phyloP scores from a whole-genome alignment of 2,329 filamentous ascomycete species.

The Pestalotiopsis sp. region DNA sequence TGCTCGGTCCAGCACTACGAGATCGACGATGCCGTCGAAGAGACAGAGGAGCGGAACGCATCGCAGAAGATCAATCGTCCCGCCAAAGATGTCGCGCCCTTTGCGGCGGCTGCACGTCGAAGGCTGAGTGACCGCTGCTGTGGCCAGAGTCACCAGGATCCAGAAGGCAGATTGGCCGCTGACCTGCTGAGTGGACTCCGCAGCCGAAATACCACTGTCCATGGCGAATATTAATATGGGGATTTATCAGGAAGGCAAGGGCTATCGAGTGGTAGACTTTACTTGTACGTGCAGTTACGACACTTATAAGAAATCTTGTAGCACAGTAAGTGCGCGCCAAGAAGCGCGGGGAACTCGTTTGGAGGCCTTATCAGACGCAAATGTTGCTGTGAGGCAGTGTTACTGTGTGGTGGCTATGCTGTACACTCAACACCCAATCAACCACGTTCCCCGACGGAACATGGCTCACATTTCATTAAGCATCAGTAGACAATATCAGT shows the following conservation, averaged over 20 bases:
- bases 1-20: not conserved
- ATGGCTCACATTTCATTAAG: not conserved
- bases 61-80: not conserved
- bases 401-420: no score
- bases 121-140: not conserved
- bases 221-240: not conserved
- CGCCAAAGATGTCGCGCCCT: not conserved
- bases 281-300: not conserved
- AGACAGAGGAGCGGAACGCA: not conserved
- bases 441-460: not conserved
- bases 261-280: not conserved
- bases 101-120: not conserved
- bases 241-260: no score
- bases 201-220: not conserved
- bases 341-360: no score
- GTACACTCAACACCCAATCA: no score
- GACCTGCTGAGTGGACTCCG: not conserved
- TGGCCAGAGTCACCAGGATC: not conserved
- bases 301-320: no score
- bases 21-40: not conserved
- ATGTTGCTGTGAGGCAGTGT: no score
- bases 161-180: not conserved
- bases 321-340: no score
- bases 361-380: no score
- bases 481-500: not conserved